Conservation (phyloP, 306 rosid species). For the Prunus campanulata region DNA sequence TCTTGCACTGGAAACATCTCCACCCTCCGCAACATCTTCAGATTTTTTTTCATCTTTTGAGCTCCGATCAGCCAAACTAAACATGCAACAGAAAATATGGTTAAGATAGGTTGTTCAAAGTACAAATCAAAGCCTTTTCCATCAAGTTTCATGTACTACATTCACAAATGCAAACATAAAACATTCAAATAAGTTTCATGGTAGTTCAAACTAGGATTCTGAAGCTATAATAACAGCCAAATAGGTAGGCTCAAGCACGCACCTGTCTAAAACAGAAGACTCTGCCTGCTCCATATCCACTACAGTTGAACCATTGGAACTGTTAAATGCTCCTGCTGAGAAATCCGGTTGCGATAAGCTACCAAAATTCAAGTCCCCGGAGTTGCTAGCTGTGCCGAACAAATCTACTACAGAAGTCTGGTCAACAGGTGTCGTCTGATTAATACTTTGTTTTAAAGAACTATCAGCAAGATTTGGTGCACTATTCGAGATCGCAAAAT, state of each 20-base stretch:
- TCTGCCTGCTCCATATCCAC: slow-evolving; percentile 31
- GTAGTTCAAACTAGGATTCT: slow-evolving; percentile 1
- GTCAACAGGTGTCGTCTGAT: slow-evolving; percentile 29
- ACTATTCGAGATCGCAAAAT: slow-evolving; percentile 45
- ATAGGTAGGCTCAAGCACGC: slow-evolving; percentile 20
- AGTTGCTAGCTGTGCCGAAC: slow-evolving; percentile 33
- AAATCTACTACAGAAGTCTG: slow-evolving; percentile 39
- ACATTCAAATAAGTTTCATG: slow-evolving; percentile 3
- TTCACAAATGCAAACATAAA: not conserved
- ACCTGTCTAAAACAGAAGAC: slow-evolving; percentile 58
- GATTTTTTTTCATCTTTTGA: slow-evolving; percentile 23
- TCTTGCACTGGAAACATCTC: slow-evolving; percentile 35
- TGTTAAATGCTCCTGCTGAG: slow-evolving; percentile 40
- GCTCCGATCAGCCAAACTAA: slow-evolving; percentile 49
- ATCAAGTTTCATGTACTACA: not conserved
- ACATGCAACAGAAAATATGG: slow-evolving; percentile 25
- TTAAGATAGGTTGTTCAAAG: not conserved
- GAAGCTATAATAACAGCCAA: slow-evolving; percentile 11
- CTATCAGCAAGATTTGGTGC: slow-evolving; percentile 35
- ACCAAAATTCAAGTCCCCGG: slow-evolving; percentile 46
- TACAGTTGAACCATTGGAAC: slow-evolving; percentile 34
- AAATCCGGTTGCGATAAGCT: slow-evolving; percentile 39
- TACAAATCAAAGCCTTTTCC: not conserved
- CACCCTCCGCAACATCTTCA: slow-evolving; percentile 8
- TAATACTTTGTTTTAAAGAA: slow-evolving; percentile 37